phyloP scores from a whole-genome alignment of 164 flowering plant genomes.

The Chloranthus sessilifolius region DNA sequence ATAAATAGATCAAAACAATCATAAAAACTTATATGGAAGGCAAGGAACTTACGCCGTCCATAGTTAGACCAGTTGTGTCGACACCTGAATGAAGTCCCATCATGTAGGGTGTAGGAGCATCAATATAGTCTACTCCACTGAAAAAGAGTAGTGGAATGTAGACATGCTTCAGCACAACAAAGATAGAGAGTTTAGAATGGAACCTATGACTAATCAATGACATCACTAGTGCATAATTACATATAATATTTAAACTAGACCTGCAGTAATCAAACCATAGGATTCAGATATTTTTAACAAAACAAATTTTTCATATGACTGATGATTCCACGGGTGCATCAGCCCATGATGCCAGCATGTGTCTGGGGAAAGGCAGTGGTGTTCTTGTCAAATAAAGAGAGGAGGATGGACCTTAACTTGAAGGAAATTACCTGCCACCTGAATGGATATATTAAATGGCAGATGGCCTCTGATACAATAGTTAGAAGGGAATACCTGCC shows the following conservation, averaged over 20 bases:
- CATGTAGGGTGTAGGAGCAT: slow-evolving; percentile 99
- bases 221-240: slow-evolving; percentile 6
- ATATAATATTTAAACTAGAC: neutral
- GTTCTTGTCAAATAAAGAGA: neutral
- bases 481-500: slow-evolving; percentile 92
- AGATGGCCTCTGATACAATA: slow-evolving; percentile 94
- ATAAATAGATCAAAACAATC: no score
- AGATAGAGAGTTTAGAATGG: slow-evolving; percentile 34
- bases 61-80: slow-evolving; percentile 72
- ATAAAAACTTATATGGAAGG: slow-evolving; percentile 4
- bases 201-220: slow-evolving; percentile 4
- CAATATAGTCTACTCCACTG: slow-evolving; percentile 99
- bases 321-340: no score
- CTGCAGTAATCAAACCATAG: neutral
- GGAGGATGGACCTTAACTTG: neutral
- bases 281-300: neutral
- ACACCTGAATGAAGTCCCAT: slow-evolving; percentile 99
- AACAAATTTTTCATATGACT: no score
- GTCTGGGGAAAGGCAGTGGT: neutral
- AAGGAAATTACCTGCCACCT: slow-evolving; percentile 81
- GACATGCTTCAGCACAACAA: slow-evolving; percentile 92
- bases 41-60: slow-evolving; percentile 91
- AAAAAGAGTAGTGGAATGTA: slow-evolving; percentile 99
- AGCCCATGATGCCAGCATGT: no score
- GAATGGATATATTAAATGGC: slow-evolving; percentile 94